phyloP scores from a whole-genome alignment of 768 basidiomycete species.

The Pulveroboletus sp. region DNA sequence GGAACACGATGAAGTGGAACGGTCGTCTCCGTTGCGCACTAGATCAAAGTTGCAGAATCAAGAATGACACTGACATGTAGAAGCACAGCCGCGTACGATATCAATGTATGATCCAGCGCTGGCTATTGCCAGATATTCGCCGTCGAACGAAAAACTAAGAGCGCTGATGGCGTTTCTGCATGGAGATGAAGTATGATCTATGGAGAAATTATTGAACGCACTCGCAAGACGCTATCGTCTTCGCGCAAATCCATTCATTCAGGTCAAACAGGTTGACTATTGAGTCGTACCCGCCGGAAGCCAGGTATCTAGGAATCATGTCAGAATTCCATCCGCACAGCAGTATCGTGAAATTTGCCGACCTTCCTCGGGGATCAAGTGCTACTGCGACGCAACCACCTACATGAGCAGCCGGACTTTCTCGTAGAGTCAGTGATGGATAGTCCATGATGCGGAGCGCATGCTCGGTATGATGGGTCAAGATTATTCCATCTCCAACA shows the following conservation, averaged over 20 bases:
- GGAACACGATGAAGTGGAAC: constrained; percentile 73
- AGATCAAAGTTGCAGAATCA: neutral
- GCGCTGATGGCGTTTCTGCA: constrained; percentile 65
- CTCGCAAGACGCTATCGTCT: constrained; percentile 80
- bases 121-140: constrained; percentile 78
- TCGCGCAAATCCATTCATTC: constrained; percentile 74
- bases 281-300: constrained; percentile 76
- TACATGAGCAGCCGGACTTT: constrained; percentile 70
- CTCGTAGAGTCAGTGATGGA: constrained; percentile 54
- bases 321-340: neutral
- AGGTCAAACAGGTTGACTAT: constrained; percentile 81
- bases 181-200: neutral
- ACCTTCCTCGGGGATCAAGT: constrained; percentile 77
- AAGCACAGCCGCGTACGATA: constrained; percentile 49
- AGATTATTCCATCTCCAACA: constrained; percentile 64
- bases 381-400: constrained; percentile 76
- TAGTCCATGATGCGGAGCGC: constrained; percentile 67
- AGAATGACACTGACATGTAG: neutral
- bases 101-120: constrained; percentile 71
- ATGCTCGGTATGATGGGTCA: constrained; percentile 61
- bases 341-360: constrained; percentile 1
- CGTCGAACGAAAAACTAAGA: constrained; percentile 78
- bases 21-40: constrained; percentile 80
- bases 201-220: constrained; percentile 23
- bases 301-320: constrained; percentile 53